Evolutionary conservation across 2,329 filamentous ascomycete species (phyloP).

Genomic region (Curvularia verruculosa): DNA sequence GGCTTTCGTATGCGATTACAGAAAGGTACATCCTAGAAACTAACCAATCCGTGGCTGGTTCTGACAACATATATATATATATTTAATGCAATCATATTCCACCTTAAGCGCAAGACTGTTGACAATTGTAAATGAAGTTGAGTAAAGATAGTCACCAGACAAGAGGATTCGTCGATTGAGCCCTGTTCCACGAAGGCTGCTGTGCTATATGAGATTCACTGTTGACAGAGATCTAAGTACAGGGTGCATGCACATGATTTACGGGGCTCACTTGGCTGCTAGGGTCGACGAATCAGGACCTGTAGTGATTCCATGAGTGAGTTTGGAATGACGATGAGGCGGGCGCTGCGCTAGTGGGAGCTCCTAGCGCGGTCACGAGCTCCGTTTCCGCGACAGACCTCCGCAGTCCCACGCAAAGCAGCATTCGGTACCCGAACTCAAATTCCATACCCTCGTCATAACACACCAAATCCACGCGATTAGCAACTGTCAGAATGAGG

Average conservation of each 20-base stretch:
- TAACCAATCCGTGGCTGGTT: no score
- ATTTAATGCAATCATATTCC: no score
- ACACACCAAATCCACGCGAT: not conserved
- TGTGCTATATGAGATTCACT: no score
- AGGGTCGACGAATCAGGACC: not conserved
- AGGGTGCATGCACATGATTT: not conserved
- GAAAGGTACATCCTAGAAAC: not conserved
- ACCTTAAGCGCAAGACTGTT: no score
- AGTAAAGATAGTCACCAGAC: no score
- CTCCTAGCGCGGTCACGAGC: conserved; percentile 14
- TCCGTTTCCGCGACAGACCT: conserved; percentile 10
- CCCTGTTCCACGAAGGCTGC: no score
- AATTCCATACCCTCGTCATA: not conserved
- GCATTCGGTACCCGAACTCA: not conserved
- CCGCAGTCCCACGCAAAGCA: conserved; percentile 3
- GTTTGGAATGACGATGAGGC: not conserved
- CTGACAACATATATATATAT: no score
- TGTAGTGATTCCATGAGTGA: not conserved
- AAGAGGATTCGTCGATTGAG: no score
- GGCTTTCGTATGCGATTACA: no score
- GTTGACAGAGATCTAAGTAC: no score
- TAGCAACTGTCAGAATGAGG: conserved; percentile 68
- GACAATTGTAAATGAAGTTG: no score
- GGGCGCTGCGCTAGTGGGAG: conserved; percentile 11
- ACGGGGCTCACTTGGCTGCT: not conserved